Evolutionary conservation across 2,329 filamentous ascomycete species (phyloP).

Genomic region (Cytospora piceae): DNA sequence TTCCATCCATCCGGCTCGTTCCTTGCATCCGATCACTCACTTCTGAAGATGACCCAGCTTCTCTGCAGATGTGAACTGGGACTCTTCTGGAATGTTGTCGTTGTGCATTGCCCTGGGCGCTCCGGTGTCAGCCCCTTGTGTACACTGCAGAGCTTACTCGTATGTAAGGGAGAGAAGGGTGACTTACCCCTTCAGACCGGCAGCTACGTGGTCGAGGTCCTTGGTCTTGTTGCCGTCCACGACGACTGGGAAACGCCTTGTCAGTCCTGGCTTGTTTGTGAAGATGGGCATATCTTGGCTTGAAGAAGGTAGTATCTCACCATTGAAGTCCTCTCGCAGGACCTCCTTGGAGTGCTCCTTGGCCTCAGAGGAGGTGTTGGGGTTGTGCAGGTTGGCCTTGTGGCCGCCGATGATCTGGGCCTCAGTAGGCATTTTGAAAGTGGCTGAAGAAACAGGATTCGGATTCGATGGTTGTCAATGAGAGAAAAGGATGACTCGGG

Average conservation of each 20-base stretch:
- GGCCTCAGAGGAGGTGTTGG: constrained; percentile 57
- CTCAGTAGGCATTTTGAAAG: constrained; percentile 50
- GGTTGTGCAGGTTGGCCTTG: constrained; percentile 62
- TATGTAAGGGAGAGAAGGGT: constrained; percentile 25
- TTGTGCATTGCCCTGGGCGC: constrained; percentile 54
- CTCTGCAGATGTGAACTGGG: constrained; percentile 45
- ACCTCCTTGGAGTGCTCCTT: constrained; percentile 59
- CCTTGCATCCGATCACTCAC: background rate
- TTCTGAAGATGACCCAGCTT: constrained; percentile 26
- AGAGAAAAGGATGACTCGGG: background rate
- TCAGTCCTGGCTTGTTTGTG: background rate
- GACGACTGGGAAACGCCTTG: constrained; percentile 34
- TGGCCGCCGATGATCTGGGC: constrained; percentile 59
- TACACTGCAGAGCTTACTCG: constrained; percentile 14
- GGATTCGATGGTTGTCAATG: background rate
- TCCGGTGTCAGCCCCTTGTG: constrained; percentile 31
- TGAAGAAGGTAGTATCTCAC: constrained; percentile 40
- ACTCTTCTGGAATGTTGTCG: constrained; percentile 59
- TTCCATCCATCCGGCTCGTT: too few relatives aligned
- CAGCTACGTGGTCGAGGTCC: constrained; percentile 58
- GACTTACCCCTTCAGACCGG: constrained; percentile 55
- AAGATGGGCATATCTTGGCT: background rate
- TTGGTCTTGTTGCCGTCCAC: constrained; percentile 46
- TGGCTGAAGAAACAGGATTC: background rate
- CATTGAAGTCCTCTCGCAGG: constrained; percentile 54